Evolutionary conservation across 768 basidiomycete species (phyloP), one percentile per base, ranked within the genome.

Genomic region (Termitomyces sp.): DNA sequence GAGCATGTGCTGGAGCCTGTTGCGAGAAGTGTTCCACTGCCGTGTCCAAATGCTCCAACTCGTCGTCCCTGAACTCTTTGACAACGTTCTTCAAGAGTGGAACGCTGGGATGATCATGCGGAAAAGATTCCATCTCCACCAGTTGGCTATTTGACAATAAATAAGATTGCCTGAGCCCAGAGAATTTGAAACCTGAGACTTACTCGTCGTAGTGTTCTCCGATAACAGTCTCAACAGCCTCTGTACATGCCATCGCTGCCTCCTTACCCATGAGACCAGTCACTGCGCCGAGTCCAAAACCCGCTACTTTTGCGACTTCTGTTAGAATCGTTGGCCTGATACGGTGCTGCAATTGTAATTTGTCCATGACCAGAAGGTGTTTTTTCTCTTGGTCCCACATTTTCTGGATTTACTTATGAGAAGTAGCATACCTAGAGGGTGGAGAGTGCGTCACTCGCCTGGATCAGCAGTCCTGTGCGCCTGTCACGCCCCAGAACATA

Each of bases 321-420:
- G 86, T 86, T 45, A 98, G 78, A 1, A 88, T 64, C 0, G 95
- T 96, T 22, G 95, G 95, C 41, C 95, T 83, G 39, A 93, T 80
- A 27, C 78, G 78, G 69, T 98, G 93, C 70, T 98, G 95, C 2
- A 81, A 64, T 64, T 91, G 91, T 20, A 98, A 73, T 66, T 85
- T 88, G 68, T 95, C 84, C 86, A 96, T 92, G 34, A 94, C 91
- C 0, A 75, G 68, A 13, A 98, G 77, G 72, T 98, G 95, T 69
- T 91, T 93, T 75, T 89, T 91, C 73, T 98, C 95, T 69, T 93
- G 93, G 36, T 93, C 85, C 94, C 95, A 98, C 95, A 98, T 98
- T 60, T 91, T 89, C 95, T 98, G 55, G n/a, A 58, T 37, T 42
- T 57, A 41, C 54, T 15, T 46, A 48, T 54, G 52, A 49, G 24